Evolutionary conservation across 139 green algal species (phyloP).

Genomic region (Medakamo hakoo): DNA sequence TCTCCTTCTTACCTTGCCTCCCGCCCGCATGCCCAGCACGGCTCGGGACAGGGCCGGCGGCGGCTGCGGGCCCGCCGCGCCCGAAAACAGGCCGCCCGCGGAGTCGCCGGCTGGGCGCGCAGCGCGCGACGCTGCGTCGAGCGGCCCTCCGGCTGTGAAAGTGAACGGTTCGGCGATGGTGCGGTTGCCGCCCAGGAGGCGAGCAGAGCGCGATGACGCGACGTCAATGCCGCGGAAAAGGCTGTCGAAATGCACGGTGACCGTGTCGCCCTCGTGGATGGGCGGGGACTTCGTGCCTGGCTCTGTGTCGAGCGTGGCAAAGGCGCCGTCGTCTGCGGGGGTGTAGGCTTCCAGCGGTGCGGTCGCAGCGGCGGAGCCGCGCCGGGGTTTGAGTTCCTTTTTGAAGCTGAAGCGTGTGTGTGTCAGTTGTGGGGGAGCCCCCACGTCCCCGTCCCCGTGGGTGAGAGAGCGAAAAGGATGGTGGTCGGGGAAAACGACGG

Average conservation of each 20-base stretch:
- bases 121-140: conserved; percentile 7
- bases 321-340: too few relatives aligned
- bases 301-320: background rate
- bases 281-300: background rate
- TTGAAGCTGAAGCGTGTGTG: background rate
- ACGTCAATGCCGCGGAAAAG: conserved; percentile 66
- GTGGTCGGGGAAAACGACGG: too few relatives aligned
- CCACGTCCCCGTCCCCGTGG: too few relatives aligned
- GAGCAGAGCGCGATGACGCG: conserved; percentile 57
- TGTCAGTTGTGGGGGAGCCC: too few relatives aligned
- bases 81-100: conserved; percentile 51
- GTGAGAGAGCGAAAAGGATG: too few relatives aligned
- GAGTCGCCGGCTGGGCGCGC: conserved; percentile 25
- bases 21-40: conserved; percentile 71
- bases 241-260: conserved; percentile 73
- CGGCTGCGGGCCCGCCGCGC: conserved; percentile 59
- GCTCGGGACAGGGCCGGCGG: conserved; percentile 56
- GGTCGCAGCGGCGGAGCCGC: conserved; percentile 20
- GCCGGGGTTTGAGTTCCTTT: background rate
- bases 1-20: too few relatives aligned
- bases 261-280: background rate
- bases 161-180: conserved; percentile 78
- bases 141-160: conserved; percentile 50
- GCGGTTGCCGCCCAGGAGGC: conserved; percentile 76
- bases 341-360: conserved; percentile 21